These are phyloP conservation scores for Fraxinus quadrangulata DNA, from an alignment of 257 asterid genomes.

Conservation along the genomic window DNA sequence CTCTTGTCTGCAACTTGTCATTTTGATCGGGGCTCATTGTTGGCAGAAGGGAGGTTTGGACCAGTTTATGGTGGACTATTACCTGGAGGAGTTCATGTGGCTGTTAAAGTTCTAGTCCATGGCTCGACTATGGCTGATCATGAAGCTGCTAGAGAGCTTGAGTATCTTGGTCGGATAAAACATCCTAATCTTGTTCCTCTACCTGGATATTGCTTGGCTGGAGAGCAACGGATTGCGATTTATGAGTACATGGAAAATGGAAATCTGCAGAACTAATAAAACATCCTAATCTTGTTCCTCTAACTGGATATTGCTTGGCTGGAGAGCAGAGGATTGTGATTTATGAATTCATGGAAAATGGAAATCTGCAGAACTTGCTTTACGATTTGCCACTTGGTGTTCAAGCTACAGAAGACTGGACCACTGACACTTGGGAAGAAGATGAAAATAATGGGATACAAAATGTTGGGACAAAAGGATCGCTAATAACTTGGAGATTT, in stretches of 20 bases:
- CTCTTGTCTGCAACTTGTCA: constrained; percentile 77
- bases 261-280: constrained; percentile 72
- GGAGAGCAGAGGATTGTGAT: constrained; percentile 88
- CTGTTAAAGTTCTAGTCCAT: constrained; percentile 73
- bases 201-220: constrained; percentile 84
- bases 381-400: constrained; percentile 76
- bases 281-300: constrained; percentile 82
- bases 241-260: constrained; percentile 94
- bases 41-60: constrained; percentile 87
- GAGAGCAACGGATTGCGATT: constrained; percentile 81
- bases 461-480: constrained; percentile 60
- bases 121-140: constrained; percentile 80
- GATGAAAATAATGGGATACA: constrained; percentile 60
- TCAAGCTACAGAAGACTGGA: constrained; percentile 73
- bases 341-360: constrained; percentile 89
- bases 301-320: constrained; percentile 83
- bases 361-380: constrained; percentile 76
- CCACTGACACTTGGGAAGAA: constrained; percentile 70
- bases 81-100: constrained; percentile 78
- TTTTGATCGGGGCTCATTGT: constrained; percentile 66
- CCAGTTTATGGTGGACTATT: constrained; percentile 77
- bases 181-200: constrained; percentile 85
- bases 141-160: constrained; percentile 80
- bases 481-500: constrained; percentile 63
- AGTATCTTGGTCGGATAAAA: constrained; percentile 77